Percentiles rank a stretch among this genome's conserved stretches.
Evolutionary conservation across 2,329 filamentous ascomycete genomes (phyloP).

Genomic region (Xylariaceae sp.): DNA sequence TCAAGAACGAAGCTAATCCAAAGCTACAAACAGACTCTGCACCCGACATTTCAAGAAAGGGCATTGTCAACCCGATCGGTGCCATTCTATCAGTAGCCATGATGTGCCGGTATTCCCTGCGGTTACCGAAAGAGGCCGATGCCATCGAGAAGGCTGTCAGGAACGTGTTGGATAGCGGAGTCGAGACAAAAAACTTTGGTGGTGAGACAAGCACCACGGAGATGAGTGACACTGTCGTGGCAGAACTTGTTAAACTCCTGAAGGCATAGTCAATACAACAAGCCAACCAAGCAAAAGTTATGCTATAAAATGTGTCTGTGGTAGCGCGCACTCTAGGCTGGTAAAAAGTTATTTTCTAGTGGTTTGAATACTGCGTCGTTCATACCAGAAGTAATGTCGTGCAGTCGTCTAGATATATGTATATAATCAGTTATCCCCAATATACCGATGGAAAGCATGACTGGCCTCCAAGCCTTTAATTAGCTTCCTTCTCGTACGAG

Average conservation of each 20-base stretch:
- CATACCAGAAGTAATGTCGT: too few relatives aligned
- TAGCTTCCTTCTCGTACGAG: too few relatives aligned
- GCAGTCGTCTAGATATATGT: too few relatives aligned
- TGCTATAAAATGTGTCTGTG: background rate
- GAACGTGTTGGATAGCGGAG: constrained; percentile 77
- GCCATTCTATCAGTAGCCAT: constrained; percentile 92
- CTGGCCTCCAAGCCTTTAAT: too few relatives aligned
- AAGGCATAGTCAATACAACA: constrained; percentile 42
- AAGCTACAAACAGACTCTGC: constrained; percentile 67
- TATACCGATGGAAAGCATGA: too few relatives aligned
- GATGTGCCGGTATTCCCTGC: constrained; percentile 94
- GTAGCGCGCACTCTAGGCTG: background rate
- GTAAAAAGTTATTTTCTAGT: too few relatives aligned
- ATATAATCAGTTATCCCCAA: too few relatives aligned
- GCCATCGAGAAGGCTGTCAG: constrained; percentile 83
- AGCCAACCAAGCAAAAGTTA: background rate
- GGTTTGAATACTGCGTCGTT: too few relatives aligned
- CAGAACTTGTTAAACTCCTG: constrained; percentile 74
- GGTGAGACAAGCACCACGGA: constrained; percentile 75
- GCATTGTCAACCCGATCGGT: constrained; percentile 90
- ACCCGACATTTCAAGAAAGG: constrained; percentile 90
- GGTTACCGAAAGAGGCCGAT: constrained; percentile 75
- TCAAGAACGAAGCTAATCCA: constrained; percentile 1
- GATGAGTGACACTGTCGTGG: constrained; percentile 79
- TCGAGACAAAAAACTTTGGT: constrained; percentile 84